A percentile compares a stretch with the other conserved stretches of the same genome.
Evolutionary conservation across 2,329 filamentous ascomycete genomes (phyloP).

Genomic region (Xylaria arbuscula): DNA sequence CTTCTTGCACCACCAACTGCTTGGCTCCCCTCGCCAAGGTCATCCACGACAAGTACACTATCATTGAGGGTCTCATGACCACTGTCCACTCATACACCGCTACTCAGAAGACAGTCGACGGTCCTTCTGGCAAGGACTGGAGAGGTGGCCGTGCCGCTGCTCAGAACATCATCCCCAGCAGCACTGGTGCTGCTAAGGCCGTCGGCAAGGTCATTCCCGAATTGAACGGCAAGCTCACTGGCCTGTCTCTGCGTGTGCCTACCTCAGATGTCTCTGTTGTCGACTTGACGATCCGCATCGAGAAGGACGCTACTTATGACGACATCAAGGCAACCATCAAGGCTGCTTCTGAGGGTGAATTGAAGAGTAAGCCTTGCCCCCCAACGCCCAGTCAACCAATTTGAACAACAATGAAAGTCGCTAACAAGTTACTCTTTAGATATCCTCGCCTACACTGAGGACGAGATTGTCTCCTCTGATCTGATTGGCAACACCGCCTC

Average conservation of each 20-base stretch:
- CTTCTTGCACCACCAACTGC: constrained; percentile 99
- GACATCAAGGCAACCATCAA: constrained; percentile 94
- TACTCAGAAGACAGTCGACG: constrained; percentile 99
- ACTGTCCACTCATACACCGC: constrained; percentile 99
- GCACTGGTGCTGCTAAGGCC: constrained; percentile 99
- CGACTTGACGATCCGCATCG: constrained; percentile 91
- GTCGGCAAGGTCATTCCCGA: constrained; percentile 99
- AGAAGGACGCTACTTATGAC: constrained; percentile 89
- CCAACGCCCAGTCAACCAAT: constrained; percentile 3
- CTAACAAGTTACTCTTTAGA: constrained; percentile 60
- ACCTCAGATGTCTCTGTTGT: constrained; percentile 99
- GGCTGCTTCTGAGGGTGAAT: constrained; percentile 82
- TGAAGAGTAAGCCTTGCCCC: constrained; percentile 76
- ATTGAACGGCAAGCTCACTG: constrained; percentile 99
- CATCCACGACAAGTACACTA: constrained; percentile 97
- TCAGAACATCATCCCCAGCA: constrained; percentile 99
- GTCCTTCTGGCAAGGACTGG: constrained; percentile 98
- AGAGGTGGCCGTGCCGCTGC: constrained; percentile 98
- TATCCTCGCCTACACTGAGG: constrained; percentile 94
- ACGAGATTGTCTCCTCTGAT: constrained; percentile 94
- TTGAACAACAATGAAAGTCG: not conserved
- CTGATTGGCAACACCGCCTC: constrained; percentile 92
- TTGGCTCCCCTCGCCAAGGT: constrained; percentile 99
- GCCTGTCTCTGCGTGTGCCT: constrained; percentile 99
- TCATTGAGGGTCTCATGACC: constrained; percentile 99